Percentiles rank a stretch among this genome's conserved stretches.
Evolutionary conservation across 345 rosid genomes (phyloP).

Genomic region (Lenwebbia sp.): DNA sequence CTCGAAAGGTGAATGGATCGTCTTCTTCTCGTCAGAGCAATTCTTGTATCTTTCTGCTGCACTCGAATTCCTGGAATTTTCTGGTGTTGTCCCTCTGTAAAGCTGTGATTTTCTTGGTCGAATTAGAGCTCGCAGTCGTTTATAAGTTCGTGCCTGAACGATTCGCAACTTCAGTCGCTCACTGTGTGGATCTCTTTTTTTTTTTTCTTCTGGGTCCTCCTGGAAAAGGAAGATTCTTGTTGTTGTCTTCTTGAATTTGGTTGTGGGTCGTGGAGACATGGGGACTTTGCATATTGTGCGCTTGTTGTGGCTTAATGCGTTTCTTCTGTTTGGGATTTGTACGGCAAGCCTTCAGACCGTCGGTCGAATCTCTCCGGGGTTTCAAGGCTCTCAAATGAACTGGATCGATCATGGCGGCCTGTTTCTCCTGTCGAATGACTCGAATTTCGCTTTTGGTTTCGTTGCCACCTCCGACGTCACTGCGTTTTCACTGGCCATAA

Average conservation of each 20-base stretch:
- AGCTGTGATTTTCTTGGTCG: neutral
- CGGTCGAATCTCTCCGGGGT: slow-evolving; percentile 30
- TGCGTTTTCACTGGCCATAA: slow-evolving; percentile 18
- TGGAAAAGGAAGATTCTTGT: neutral
- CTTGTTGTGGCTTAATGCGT: neutral
- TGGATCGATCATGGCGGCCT: slow-evolving; percentile 27
- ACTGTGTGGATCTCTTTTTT: neutral
- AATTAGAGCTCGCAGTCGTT: neutral
- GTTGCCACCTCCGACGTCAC: slow-evolving; percentile 12
- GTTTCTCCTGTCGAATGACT: slow-evolving; percentile 27
- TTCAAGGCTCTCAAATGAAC: slow-evolving; percentile 26
- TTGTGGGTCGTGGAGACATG: neutral
- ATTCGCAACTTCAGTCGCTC: neutral
- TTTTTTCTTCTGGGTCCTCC: neutral
- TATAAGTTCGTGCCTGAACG: neutral
- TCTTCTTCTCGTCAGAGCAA: neutral
- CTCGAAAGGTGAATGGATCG: neutral
- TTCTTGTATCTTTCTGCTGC: neutral
- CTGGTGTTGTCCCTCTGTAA: neutral
- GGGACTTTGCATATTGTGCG: neutral
- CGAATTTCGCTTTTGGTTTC: slow-evolving; percentile 32
- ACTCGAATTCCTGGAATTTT: neutral
- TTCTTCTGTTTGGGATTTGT: slow-evolving; percentile 4
- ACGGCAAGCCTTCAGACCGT: slow-evolving; percentile 4
- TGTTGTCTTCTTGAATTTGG: neutral